phyloP scores from a whole-genome alignment of 78 protist species.

The Dictyostelium firmibasis region DNA sequence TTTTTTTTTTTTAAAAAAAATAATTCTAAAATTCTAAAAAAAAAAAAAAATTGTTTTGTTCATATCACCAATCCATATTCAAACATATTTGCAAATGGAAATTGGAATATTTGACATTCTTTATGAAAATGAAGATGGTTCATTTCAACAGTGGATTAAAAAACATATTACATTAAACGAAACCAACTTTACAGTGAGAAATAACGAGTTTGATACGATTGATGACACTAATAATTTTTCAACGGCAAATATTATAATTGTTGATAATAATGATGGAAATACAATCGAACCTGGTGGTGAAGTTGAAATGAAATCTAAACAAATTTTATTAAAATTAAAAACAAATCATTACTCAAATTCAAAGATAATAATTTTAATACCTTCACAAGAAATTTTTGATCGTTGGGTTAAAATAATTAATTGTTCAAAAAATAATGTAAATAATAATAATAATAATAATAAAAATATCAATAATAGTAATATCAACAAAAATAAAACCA shows the following conservation, averaged over 20 bases:
- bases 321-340: too few species aligned
- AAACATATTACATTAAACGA: neutral
- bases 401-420: neutral
- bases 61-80: neutral
- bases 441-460: too few species aligned
- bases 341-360: neutral
- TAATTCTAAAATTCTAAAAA: too few species aligned
- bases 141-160: neutral
- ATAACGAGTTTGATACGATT: neutral
- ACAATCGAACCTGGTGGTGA: neutral
- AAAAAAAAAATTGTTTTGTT: too few species aligned
- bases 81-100: neutral
- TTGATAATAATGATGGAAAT: neutral
- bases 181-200: neutral
- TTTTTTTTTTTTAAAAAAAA: too few species aligned
- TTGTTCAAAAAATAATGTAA: neutral
- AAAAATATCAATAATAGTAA: too few species aligned
- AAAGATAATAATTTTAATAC: too few species aligned
- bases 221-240: neutral
- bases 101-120: neutral
- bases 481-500: too few species aligned
- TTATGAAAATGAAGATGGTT: neutral
- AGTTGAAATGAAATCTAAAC: neutral
- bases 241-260: neutral
- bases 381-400: neutral